Evolutionary conservation across 129 eudicot species (phyloP).

Genomic region (Pseudognaphalium luteoalbum): DNA sequence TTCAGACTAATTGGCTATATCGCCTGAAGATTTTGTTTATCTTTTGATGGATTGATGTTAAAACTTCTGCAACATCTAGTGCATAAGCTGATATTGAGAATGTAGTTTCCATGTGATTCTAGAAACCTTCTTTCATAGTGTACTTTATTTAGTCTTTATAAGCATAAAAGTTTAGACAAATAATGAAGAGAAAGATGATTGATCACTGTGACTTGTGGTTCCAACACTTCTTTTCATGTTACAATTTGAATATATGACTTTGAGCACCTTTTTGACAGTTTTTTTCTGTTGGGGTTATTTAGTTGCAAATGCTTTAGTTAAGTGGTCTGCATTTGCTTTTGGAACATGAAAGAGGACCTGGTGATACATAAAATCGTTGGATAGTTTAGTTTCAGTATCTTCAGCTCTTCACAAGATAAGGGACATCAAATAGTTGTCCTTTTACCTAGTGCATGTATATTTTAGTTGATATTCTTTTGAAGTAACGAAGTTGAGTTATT

Average conservation of each 20-base stretch:
- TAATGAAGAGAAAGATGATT: not conserved
- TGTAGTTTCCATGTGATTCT: not conserved
- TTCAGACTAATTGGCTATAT: not conserved
- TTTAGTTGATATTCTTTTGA: not conserved
- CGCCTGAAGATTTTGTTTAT: not conserved
- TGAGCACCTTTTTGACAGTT: not conserved
- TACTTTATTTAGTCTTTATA: not conserved
- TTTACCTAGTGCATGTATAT: not conserved
- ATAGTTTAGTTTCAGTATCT: not conserved
- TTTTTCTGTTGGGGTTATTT: not conserved
- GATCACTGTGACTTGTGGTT: slow-evolving; percentile 16
- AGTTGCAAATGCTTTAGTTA: slow-evolving; percentile 9
- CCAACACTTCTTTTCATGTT: slow-evolving; percentile 16
- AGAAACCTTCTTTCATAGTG: not conserved
- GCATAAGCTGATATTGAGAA: not conserved
- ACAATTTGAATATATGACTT: slow-evolving; percentile 3
- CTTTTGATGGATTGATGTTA: slow-evolving; percentile 15
- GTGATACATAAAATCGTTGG: not conserved
- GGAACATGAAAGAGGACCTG: slow-evolving; percentile 14
- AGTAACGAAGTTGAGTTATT: not conserved
- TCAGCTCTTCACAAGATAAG: not conserved
- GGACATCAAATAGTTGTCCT: not conserved
- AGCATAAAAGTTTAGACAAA: too few species aligned
- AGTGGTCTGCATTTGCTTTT: slow-evolving; percentile 5
- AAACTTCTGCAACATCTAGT: slow-evolving; percentile 4